Base-by-base conservation (phyloP, 2,329 filamentous ascomycete genomes). In the Rutstroemia sp. region DNA sequence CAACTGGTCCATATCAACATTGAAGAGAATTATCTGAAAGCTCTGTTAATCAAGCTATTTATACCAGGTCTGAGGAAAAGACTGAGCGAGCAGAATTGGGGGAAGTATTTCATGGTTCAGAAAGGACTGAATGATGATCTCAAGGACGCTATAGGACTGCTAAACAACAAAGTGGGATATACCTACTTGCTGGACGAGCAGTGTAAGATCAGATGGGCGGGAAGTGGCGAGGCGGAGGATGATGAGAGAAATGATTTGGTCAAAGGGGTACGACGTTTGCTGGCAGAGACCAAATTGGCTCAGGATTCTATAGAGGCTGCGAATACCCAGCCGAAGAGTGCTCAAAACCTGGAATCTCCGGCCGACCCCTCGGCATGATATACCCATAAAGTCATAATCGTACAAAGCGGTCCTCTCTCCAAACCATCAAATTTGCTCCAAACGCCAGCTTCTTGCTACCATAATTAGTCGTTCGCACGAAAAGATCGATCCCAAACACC, bases 171-270 rank as follows among this genome's bases (percentile, higher is more conserved):
- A 72, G 92, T 96, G 36, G 68, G 66, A 39, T 97, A 96, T 73
- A 87, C 92, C 4, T 99, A 96, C 72, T 78, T 99, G 48, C 78
- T 99, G 57, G 94, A 99, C 70, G 78, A 84, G 60, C 78, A 92
- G 61, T 96, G 91, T 71, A 88, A 84, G 73, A 95, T 99, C 64
- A 82, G 94, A 56, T 99, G 94, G 94, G 94, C 92, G 0, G 94
- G 89, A 4, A 95, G 91, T 67, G 89, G 86, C 12, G 70, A 78
- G 48, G 82, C 84, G 47, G 78, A 83, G 60, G 78, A 78, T 0
- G 79, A 80, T 17, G 89, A 95, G 75, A 78, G 77, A 61, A 79
- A 84, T 53, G 80, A 83, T 44, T 69, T 95, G 68, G 80, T 82
- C 42, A 87, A 76, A 69, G 83, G 84, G 3, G 68, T 89, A 44